phyloP scores from a whole-genome alignment of 169 alveolate genomes.

The Eimeria falciformis region DNA sequence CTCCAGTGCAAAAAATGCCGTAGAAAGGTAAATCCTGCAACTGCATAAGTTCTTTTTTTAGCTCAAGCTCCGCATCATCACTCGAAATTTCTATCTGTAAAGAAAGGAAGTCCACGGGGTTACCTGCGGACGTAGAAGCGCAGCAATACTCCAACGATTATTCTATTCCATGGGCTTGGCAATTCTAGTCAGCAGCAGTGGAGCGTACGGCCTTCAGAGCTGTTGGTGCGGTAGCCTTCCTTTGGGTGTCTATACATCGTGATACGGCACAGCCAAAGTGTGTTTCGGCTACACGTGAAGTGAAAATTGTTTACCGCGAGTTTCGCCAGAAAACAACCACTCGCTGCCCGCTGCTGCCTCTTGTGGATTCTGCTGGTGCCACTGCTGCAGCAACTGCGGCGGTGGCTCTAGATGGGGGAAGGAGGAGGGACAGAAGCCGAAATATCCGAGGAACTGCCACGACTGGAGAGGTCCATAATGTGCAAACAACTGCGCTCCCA shows the following conservation, averaged over 20 bases:
- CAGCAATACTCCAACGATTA: too few relatives aligned
- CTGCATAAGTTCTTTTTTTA: neutral
- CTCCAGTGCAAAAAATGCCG: slow-evolving; percentile 47
- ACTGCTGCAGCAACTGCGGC: neutral
- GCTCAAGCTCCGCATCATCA: slow-evolving; percentile 52
- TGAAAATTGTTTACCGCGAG: neutral
- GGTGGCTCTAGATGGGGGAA: slow-evolving; percentile 48
- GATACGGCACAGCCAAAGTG: too few relatives aligned
- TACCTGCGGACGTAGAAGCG: slow-evolving; percentile 13
- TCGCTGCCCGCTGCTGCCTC: neutral
- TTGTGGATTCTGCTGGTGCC: neutral
- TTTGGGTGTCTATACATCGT: too few relatives aligned
- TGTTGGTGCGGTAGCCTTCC: too few relatives aligned
- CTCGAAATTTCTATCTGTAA: slow-evolving; percentile 48
- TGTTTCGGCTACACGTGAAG: too few relatives aligned
- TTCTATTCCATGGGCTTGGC: too few relatives aligned
- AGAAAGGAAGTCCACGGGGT: slow-evolving; percentile 66
- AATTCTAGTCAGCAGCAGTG: too few relatives aligned
- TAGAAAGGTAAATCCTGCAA: slow-evolving; percentile 24
- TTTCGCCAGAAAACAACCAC: slow-evolving; percentile 19
- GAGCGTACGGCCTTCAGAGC: too few relatives aligned
- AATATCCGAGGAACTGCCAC: slow-evolving; percentile 68
- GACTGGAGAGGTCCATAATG: slow-evolving; percentile 75
- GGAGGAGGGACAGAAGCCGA: slow-evolving; percentile 50
- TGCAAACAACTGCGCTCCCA: slow-evolving; percentile 57